phyloP scores from a whole-genome alignment of 805 yeast genomes.

The Pichia cephalocereana region DNA sequence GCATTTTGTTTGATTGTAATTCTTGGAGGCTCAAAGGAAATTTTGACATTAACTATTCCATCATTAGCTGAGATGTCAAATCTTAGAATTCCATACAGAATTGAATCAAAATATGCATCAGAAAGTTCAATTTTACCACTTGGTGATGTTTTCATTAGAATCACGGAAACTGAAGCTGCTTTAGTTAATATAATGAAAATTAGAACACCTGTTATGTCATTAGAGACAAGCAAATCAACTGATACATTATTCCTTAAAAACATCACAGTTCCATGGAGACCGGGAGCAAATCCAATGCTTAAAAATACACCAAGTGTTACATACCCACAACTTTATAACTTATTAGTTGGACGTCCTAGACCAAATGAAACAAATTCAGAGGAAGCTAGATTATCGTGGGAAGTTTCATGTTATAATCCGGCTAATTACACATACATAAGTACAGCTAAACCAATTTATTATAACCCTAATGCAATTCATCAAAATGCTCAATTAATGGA shows the following conservation, averaged over 20 bases:
- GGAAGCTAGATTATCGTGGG: slow-evolving; percentile 52
- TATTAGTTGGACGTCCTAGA: slow-evolving; percentile 71
- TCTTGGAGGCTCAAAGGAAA: slow-evolving; percentile 19
- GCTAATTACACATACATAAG: slow-evolving; percentile 22
- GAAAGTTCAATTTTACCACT: slow-evolving; percentile 35
- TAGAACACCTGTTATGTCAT: slow-evolving; percentile 24
- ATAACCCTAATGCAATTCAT: slow-evolving; percentile 25
- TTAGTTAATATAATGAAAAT: slow-evolving; percentile 42
- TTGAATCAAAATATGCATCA: slow-evolving; percentile 32
- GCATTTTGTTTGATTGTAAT: slow-evolving; percentile 24
- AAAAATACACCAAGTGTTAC: slow-evolving; percentile 61
- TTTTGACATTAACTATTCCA: slow-evolving; percentile 41
- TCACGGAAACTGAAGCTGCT: slow-evolving; percentile 44
- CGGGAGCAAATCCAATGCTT: slow-evolving; percentile 78
- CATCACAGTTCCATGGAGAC: slow-evolving; percentile 66
- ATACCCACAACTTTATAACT: slow-evolving; percentile 48
- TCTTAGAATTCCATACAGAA: slow-evolving; percentile 34
- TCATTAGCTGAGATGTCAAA: slow-evolving; percentile 50
- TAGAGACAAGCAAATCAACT: slow-evolving; percentile 20
- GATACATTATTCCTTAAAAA: slow-evolving; percentile 66
- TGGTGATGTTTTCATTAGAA: slow-evolving; percentile 49
- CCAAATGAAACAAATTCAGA: slow-evolving; percentile 31
- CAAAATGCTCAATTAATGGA: slow-evolving; percentile 20
- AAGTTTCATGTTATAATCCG: slow-evolving; percentile 31
- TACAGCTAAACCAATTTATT: slow-evolving; percentile 22